Evolutionary conservation across 306 rosid species (phyloP).

Genomic region (Quercus parvula): DNA sequence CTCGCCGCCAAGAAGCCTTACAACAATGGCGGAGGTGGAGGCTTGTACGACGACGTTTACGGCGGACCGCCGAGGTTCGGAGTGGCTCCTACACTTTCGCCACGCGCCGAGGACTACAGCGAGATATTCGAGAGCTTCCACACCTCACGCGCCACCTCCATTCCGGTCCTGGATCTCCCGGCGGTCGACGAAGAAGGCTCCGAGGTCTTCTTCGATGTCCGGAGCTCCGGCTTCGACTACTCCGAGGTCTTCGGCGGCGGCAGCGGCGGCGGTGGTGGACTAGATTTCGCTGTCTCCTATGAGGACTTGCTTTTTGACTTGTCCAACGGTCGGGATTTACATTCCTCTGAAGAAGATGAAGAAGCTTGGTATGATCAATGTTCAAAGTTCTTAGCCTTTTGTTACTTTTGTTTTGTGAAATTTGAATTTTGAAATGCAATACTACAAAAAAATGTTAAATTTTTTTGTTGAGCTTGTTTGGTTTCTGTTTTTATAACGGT

Average conservation of each 20-base stretch:
- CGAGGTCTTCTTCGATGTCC: conserved; percentile 63
- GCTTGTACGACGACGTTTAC: conserved; percentile 77
- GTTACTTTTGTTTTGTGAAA: neutral
- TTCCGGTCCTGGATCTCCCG: conserved; percentile 89
- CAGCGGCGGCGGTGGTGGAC: conserved; percentile 45
- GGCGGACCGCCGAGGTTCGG: conserved; percentile 80
- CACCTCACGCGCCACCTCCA: conserved; percentile 72
- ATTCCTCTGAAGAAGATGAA: conserved; percentile 36
- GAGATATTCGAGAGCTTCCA: conserved; percentile 85
- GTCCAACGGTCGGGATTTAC: conserved; percentile 21
- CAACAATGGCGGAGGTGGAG: conserved; percentile 33
- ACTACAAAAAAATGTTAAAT: conserved; percentile 7
- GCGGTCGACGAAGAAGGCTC: conserved; percentile 51
- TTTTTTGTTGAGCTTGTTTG: neutral
- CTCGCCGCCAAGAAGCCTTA: conserved; percentile 54
- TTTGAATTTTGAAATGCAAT: conserved; percentile 19
- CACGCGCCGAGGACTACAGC: conserved; percentile 85
- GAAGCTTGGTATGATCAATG: conserved; percentile 66
- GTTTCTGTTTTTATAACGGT: neutral
- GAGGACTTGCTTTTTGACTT: conserved; percentile 57
- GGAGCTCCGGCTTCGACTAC: conserved; percentile 63
- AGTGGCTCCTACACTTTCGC: conserved; percentile 55
- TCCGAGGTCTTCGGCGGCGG: conserved; percentile 66
- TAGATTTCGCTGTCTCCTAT: conserved; percentile 55
- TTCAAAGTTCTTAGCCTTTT: conserved; percentile 7